Percentiles rank a stretch among this genome's conserved stretches.
These are phyloP conservation scores for Fragaria vesca DNA, from an alignment of 306 rosid species.

Conservation along the genomic window DNA sequence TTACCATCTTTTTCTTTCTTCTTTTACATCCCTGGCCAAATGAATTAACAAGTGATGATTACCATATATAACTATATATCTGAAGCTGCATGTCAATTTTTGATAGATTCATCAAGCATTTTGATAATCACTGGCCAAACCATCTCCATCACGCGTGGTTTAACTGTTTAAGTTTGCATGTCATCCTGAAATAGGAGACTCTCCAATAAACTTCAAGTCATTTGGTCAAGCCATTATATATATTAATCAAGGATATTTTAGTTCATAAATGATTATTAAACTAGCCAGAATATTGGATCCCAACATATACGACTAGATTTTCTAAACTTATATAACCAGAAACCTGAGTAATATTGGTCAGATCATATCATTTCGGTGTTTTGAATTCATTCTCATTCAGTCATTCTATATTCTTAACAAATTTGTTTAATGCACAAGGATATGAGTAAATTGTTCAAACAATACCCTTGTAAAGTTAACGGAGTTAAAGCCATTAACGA, in stretches of 20 bases:
- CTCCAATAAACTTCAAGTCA: background rate
- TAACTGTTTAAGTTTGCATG: background rate
- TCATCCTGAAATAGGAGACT: background rate
- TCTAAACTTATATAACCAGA: too few species aligned
- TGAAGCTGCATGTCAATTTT: background rate
- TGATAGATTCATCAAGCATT: background rate
- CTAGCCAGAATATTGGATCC: background rate
- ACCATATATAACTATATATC: background rate
- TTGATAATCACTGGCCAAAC: background rate
- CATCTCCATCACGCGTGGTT: slow-evolving; percentile 9
- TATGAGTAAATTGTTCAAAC: too few species aligned
- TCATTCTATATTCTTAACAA: too few species aligned
- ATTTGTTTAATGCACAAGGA: too few species aligned
- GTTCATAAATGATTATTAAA: background rate
- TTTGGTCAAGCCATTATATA: background rate
- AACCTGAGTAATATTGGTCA: background rate
- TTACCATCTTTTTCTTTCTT: background rate
- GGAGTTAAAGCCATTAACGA: too few species aligned
- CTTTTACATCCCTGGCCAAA: background rate
- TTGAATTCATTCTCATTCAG: too few species aligned
- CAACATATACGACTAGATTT: background rate
- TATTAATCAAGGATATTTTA: background rate
- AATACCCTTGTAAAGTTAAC: too few species aligned
- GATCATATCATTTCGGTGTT: too few species aligned
- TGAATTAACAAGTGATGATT: background rate